phyloP scores from a whole-genome alignment of 192 early-diverging fungal species.

The Gaertneriomyces semiglobifer region DNA sequence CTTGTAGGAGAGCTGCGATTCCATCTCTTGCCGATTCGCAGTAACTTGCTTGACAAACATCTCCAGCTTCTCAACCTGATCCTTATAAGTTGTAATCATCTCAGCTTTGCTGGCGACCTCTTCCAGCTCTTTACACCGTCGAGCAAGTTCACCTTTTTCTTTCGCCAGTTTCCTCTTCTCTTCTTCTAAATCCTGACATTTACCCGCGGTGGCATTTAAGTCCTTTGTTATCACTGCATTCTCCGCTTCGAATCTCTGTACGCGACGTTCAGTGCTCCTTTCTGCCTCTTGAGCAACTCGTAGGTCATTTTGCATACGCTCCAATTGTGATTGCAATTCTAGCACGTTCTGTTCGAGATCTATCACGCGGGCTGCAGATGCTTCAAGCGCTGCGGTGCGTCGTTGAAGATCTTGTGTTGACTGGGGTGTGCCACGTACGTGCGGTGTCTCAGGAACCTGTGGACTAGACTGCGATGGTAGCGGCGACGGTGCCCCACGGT shows the following conservation, averaged over 20 bases:
- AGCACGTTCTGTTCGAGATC: conserved; percentile 19
- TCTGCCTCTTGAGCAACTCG: conserved; percentile 21
- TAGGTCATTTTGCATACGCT: conserved; percentile 8
- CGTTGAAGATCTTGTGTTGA: conserved; percentile 10
- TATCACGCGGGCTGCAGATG: conserved; percentile 5
- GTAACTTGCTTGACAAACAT: conserved; percentile 9
- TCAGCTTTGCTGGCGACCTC: not conserved
- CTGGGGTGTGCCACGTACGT: not conserved
- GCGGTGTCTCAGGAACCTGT: not conserved
- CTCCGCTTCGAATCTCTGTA: conserved; percentile 7
- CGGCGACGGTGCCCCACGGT: not conserved
- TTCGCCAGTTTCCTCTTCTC: conserved; percentile 14
- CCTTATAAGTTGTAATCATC: too few species aligned
- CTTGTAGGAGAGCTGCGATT: not conserved
- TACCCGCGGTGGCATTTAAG: conserved; percentile 1
- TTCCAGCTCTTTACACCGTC: conserved; percentile 17
- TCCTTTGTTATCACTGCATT: conserved; percentile 12
- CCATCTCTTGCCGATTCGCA: conserved; percentile 17
- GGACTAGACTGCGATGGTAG: not conserved
- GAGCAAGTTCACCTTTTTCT: conserved; percentile 27
- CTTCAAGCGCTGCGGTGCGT: conserved; percentile 1
- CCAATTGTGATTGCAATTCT: conserved; percentile 21
- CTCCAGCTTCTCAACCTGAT: conserved; percentile 4
- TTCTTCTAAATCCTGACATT: conserved; percentile 18
- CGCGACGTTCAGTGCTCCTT: conserved; percentile 2